Evolutionary conservation across 2,329 filamentous ascomycete species (phyloP).

Genomic region (Phialophora tarda): DNA sequence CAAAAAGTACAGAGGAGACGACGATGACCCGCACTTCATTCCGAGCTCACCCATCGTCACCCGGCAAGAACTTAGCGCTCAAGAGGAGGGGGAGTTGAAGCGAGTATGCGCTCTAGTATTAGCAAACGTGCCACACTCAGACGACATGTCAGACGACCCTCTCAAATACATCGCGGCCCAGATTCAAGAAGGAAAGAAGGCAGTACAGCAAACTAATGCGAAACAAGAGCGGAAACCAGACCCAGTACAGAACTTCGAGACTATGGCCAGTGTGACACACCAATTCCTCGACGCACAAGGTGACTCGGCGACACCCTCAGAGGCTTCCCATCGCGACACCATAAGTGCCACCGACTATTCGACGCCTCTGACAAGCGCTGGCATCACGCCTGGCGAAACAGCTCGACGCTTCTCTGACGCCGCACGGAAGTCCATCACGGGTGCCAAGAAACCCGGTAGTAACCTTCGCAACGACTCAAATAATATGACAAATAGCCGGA

Average conservation of each 20-base stretch:
- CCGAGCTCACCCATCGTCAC: conserved; percentile 45
- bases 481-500: conserved; percentile 22
- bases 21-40: conserved; percentile 42
- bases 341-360: conserved; percentile 34
- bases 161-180: conserved; percentile 42
- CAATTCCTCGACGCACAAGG: conserved; percentile 23
- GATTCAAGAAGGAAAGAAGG: conserved; percentile 43
- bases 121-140: conserved; percentile 38
- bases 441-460: conserved; percentile 32
- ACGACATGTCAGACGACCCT: conserved; percentile 39
- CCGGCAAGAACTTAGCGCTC: conserved; percentile 44
- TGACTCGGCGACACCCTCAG: conserved; percentile 36
- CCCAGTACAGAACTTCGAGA: conserved; percentile 17
- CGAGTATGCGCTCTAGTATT: conserved; percentile 44
- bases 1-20: conserved; percentile 47
- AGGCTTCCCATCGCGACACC: conserved; percentile 35
- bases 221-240: conserved; percentile 37
- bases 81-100: conserved; percentile 46
- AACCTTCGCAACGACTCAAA: conserved; percentile 33
- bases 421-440: conserved; percentile 29
- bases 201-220: conserved; percentile 31
- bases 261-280: conserved; percentile 31
- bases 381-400: conserved; percentile 38
- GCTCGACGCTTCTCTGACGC: conserved; percentile 38
- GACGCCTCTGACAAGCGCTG: conserved; percentile 40